A percentile compares a stretch with the other conserved stretches of the same genome.
These are phyloP conservation scores for Dendryphion nanum DNA, from an alignment of 2,329 filamentous ascomycete genomes.

Conservation along the genomic window DNA sequence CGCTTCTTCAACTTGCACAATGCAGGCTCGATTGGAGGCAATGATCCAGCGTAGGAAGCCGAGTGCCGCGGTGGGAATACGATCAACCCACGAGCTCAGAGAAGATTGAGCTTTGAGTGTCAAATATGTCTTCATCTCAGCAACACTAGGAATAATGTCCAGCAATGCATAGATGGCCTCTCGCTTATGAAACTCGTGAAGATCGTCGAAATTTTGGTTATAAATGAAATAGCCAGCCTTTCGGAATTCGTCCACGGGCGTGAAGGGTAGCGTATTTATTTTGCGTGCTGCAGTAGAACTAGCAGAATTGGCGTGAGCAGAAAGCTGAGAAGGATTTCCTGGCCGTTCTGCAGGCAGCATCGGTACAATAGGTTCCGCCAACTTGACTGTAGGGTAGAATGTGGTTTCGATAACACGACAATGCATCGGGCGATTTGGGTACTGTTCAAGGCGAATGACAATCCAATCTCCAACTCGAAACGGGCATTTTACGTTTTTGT, in stretches of 20 bases:
- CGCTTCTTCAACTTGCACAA: slow-evolving; percentile 66
- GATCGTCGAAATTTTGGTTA: slow-evolving; percentile 57
- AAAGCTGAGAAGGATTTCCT: background rate
- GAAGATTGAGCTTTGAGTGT: slow-evolving; percentile 37
- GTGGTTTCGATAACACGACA: slow-evolving; percentile 50
- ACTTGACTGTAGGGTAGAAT: slow-evolving; percentile 44
- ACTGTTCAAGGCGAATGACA: slow-evolving; percentile 27
- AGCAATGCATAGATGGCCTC: slow-evolving; percentile 54
- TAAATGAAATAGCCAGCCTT: slow-evolving; percentile 47
- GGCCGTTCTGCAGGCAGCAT: slow-evolving; percentile 1
- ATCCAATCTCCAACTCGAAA: slow-evolving; percentile 56
- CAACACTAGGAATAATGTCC: slow-evolving; percentile 60
- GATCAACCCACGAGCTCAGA: slow-evolving; percentile 54
- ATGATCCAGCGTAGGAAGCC: slow-evolving; percentile 82
- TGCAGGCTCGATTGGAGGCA: slow-evolving; percentile 83
- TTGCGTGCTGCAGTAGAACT: background rate
- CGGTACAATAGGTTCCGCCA: slow-evolving; percentile 24
- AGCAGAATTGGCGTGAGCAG: background rate
- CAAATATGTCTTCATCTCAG: slow-evolving; percentile 56
- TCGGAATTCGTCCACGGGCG: slow-evolving; percentile 22
- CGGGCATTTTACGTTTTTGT: slow-evolving; percentile 23
- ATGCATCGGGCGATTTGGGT: slow-evolving; percentile 37
- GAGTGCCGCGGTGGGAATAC: slow-evolving; percentile 64
- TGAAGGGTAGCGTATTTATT: background rate
- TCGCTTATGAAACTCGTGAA: slow-evolving; percentile 48